Evolutionary conservation across 768 basidiomycete genomes (phyloP), one percentile per base, ranked within the genome.

Genomic region (Guyanaporus albipodus): DNA sequence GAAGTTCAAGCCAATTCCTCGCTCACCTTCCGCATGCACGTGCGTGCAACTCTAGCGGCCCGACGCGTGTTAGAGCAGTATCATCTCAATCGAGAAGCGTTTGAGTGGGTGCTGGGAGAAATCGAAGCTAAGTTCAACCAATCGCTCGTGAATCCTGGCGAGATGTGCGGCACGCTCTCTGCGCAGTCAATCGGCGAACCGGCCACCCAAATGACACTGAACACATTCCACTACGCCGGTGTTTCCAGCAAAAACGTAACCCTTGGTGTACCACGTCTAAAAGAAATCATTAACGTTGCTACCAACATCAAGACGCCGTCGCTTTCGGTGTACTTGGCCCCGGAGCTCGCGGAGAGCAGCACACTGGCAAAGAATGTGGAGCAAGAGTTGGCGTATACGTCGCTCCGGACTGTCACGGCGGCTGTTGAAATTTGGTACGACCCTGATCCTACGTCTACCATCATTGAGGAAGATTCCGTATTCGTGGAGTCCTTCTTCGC

Each of bases 201-300:
- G 0, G 96, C 96, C 4, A 99, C 96, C 1, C 96, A 99, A 71
- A 98, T 99, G 96, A 98, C 96, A 6, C 70, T 99, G 48, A 99
- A 99, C 68, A 98, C 95, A 0, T 99, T 98, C 89, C 96, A 99
- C 70, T 98, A 97, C 66, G 96, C 96, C 50, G 96, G 96, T 85
- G 96, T 99, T 21, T 95, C 96, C n/a, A 92, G 89, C 62, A 98
- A 98, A 73, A 97, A 96, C 70, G 96, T 99, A 40, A 99, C 96
- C 0, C 90, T 98, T 49, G 96, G 96, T 84, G 96, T 99, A 2
- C 96, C 96, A 2, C 94, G 96, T 68, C 68, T 99, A 54, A 98
- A 98, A 73, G 96, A 98, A 70, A 97, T 98, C 57, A 98, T 99
- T 73, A 99, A 99, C 61, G 94, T 98, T 49, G 96, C 96, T 0